Base-by-base conservation (phyloP, 306 rosid species). In the Alnus rubra region DNA sequence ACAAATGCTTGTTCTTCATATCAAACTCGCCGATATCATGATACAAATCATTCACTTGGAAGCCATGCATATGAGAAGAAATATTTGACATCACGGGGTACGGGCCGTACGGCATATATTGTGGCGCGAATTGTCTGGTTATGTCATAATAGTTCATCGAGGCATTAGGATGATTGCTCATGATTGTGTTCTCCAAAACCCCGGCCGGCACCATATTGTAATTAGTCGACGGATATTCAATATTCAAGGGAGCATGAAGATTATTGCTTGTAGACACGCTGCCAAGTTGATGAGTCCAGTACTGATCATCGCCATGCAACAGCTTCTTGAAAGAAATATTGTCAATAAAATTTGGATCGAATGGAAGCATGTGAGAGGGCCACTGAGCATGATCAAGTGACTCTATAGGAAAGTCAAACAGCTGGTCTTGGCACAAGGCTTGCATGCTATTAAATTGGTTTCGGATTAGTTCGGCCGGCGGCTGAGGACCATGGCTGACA, bases 1-100 rank as follows among this genome's bases (percentile, higher is more conserved):
- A 39, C 72, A 68, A 68, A 42, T 14, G 23, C 33, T 42, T 68
- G 72, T 68, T 68, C 72, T 68, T 68, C 72, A n/a, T n/a, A 68
- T 68, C 72, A 31, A 39, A 18, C 51, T 68, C 51, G 18, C n/a
- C 3, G 50, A 68, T 18, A 42, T 68, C 72, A 42, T 23, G 28
- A 23, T 68, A 42, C 18, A 42, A 68, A 48, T 68, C 72, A 39
- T 67, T 67, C 30, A 39, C 71, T 18, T 39, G 71, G 42, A 68
- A 42, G 31, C 50, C 23, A 68, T 44, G 50, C 23, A 39, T 15
- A 15, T 37, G 72, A 4, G 72, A 39, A 14, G 49, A 7, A 9
- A 42, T 42, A 68, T 19, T 42, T n/a, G 52, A 5, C 14, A 18
- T 19, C 14, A n/a, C 5, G 33, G 72, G 72, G 49, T n/a, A 67